These are phyloP conservation scores for Colletotrichum horii DNA, from an alignment of 2,329 filamentous ascomycete genomes.

Conservation along the genomic window DNA sequence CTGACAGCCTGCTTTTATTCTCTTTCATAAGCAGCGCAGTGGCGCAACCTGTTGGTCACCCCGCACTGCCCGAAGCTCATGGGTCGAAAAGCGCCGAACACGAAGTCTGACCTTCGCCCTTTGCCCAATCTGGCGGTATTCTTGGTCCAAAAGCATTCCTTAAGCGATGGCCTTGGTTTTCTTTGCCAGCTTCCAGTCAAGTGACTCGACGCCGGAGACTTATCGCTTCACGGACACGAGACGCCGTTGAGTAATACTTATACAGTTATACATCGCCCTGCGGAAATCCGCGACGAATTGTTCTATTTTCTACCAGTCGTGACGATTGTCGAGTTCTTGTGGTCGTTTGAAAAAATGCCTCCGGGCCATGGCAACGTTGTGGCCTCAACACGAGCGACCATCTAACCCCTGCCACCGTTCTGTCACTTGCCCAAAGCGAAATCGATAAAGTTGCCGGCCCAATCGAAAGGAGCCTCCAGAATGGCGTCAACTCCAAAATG, in stretches of 20 bases:
- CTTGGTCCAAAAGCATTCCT: neutral
- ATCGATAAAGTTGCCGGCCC: constrained; percentile 15
- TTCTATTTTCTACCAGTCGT: neutral
- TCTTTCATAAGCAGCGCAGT: neutral
- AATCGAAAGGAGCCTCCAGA: neutral
- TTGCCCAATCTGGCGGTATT: neutral
- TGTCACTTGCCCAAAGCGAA: constrained; percentile 16
- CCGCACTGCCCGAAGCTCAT: neutral
- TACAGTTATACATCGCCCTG: neutral
- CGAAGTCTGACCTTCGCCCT: neutral
- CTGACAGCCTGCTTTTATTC: neutral
- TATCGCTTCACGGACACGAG: neutral
- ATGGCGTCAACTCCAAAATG: neutral
- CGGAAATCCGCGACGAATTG: neutral
- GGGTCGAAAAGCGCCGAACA: constrained; percentile 1
- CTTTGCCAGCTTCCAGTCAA: neutral
- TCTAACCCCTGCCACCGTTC: neutral
- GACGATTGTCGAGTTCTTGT: neutral
- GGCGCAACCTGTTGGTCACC: neutral
- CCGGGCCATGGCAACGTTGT: neutral
- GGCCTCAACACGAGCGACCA: constrained; percentile 7
- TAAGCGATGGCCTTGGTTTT: neutral
- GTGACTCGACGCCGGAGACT: neutral
- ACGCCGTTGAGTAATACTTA: neutral
- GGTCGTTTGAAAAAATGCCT: neutral